phyloP scores from a whole-genome alignment of 176 grass and related monocot genomes.

The Coix lacrymajobi region DNA sequence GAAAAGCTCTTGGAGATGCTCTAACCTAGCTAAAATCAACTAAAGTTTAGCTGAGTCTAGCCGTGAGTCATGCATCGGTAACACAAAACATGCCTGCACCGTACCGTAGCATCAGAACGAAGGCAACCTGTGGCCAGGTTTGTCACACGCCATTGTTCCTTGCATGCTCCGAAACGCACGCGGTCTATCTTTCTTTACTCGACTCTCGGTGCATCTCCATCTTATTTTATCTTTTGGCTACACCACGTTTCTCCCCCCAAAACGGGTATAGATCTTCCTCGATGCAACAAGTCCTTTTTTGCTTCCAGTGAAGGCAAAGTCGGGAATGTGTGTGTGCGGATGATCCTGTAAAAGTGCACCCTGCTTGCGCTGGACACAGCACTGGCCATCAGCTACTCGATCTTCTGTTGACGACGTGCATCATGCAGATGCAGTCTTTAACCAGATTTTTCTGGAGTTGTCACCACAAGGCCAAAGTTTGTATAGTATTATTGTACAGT shows the following conservation, averaged over 20 bases:
- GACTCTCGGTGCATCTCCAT: constrained; percentile 9
- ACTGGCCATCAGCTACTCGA: constrained; percentile 31
- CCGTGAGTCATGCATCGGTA: not conserved
- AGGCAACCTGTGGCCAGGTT: constrained; percentile 37
- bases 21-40: no score
- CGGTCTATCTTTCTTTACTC: not conserved
- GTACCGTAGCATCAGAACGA: no score
- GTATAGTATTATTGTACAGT: not conserved
- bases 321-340: not conserved
- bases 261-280: constrained; percentile 1
- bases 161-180: not conserved
- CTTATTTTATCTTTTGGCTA: not conserved
- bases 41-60: no score
- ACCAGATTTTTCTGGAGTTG: not conserved
- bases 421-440: not conserved
- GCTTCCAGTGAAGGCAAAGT: not conserved
- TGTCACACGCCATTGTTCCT: constrained; percentile 31
- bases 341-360: constrained; percentile 11
- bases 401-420: not conserved
- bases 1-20: no score
- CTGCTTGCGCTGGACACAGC: constrained; percentile 18
- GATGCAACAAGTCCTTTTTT: not conserved
- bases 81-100: not conserved
- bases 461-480: not conserved
- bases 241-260: not conserved